A percentile compares a stretch with the other conserved stretches of the same genome.
Evolutionary conservation across 495 filamentous ascomycete species (phyloP).

Genomic region (Podospora bellae-mahoneyi): DNA sequence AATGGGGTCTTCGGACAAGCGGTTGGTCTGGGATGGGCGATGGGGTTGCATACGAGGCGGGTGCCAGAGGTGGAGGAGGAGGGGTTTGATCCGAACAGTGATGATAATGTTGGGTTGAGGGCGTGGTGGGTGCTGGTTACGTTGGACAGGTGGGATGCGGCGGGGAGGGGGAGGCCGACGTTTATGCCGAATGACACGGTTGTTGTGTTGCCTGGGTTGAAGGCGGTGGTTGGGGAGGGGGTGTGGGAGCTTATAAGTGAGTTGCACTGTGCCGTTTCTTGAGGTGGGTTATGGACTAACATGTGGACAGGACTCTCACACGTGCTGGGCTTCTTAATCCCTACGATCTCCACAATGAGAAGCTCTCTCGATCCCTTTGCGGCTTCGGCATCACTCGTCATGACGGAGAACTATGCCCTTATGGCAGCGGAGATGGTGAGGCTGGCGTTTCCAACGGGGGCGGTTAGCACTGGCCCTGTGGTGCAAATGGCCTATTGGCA

Average conservation of each 20-base stretch:
- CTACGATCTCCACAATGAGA: slow-evolving; percentile 15
- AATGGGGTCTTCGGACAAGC: slow-evolving; percentile 53
- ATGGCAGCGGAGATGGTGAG: slow-evolving; percentile 45
- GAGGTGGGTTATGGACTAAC: slow-evolving; percentile 20
- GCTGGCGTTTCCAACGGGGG: slow-evolving; percentile 43
- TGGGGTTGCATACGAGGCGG: slow-evolving; percentile 50
- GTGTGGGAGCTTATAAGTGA: slow-evolving; percentile 66
- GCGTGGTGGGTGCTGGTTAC: slow-evolving; percentile 73
- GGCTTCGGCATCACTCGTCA: background rate
- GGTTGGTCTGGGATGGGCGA: slow-evolving; percentile 54
- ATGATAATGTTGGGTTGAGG: slow-evolving; percentile 65
- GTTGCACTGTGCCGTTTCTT: slow-evolving; percentile 32
- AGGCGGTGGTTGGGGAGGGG: slow-evolving; percentile 59
- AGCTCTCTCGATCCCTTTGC: background rate
- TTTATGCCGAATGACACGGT: slow-evolving; percentile 60
- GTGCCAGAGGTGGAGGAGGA: slow-evolving; percentile 22
- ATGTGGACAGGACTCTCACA: slow-evolving; percentile 35
- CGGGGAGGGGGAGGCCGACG: slow-evolving; percentile 57
- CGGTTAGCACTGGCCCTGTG: slow-evolving; percentile 39
- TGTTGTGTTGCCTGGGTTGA: slow-evolving; percentile 60
- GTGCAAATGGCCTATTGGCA: slow-evolving; percentile 75
- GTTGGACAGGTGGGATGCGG: slow-evolving; percentile 72
- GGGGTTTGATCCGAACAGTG: slow-evolving; percentile 60
- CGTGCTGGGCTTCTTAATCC: slow-evolving; percentile 34
- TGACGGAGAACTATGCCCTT: background rate